Evolutionary conservation across 108 stramenopile species (phyloP), one percentile per base, ranked within the genome.

Genomic region (Epipyxis sp.): DNA sequence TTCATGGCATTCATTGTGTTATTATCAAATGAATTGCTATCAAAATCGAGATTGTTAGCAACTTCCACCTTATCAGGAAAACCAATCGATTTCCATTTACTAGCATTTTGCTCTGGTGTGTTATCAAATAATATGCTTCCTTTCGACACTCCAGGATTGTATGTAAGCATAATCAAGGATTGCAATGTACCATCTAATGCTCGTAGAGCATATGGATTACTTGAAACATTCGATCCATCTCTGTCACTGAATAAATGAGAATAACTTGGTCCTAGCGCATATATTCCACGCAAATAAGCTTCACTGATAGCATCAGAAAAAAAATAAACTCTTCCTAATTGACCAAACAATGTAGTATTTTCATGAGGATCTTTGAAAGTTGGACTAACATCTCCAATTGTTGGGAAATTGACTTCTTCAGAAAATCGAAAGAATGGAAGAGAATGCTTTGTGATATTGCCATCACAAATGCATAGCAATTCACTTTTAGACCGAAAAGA

Each of bases 281-380:
- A 59, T n/a, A 84, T 1, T 16, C 69, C 69, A n/a, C 42, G 81
- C 25, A 84, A 40, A 44, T 76, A 16, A 16, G 34, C 27, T 6
- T 77, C 80, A 10, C 78, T 30, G 0, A 84, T 69, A 30, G 67
- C 68, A 10, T 81, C 83, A 34, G 30, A 42, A 58, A 84, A 84
- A 43, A 84, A 78, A 77, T 84, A 84, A 29, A 84, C 79, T 0
- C 81, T 50, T 76, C 83, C 83, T 81, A 84, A 82, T 79, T 84
- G 81, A 59, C 76, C 76, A 46, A 37, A 29, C 27, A 74, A 32
- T 42, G 71, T 54, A 3, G 16, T 13, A 20, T 46, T 16, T 13
- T 46, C 27, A 74, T 46, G 3, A 3, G 3, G 10, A 13, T n/a
- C 10, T 29, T 13, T 42, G 27, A 74, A 74, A 42, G 13, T 42